Conservation (phyloP, 176 grass and related monocot genomes). For the Aegilops longissima region DNA sequence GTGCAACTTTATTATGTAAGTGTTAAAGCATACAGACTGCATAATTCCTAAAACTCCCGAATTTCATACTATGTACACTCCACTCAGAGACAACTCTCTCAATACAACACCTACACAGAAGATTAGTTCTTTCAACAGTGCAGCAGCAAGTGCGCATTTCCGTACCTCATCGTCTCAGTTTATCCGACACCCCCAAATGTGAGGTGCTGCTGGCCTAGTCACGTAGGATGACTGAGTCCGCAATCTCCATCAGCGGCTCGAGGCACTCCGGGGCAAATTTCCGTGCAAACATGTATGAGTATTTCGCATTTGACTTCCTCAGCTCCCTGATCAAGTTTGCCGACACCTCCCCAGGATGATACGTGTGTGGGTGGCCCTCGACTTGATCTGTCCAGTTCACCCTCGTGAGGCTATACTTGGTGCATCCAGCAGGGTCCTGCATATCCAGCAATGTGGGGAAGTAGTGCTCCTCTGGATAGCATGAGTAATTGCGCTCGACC, state of each 20-base stretch:
- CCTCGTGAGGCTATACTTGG: conserved; percentile 71
- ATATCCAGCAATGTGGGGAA: conserved; percentile 93
- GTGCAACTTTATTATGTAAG: conserved; percentile 48
- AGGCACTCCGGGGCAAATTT: conserved; percentile 88
- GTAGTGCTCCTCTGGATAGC: conserved; percentile 95
- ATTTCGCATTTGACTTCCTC: conserved; percentile 69
- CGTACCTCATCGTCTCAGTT: conserved; percentile 43
- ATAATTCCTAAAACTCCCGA: conserved; percentile 30
- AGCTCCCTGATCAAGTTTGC: conserved; percentile 56
- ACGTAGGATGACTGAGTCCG: conserved; percentile 67
- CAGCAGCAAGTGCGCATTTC: conserved; percentile 4
- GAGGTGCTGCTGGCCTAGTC: conserved; percentile 46
- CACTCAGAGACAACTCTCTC: conserved; percentile 38
- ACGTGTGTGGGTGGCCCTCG: conserved; percentile 76
- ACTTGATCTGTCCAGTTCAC: conserved; percentile 96
- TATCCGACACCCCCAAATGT: conserved; percentile 24
- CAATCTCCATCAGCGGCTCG: conserved; percentile 73
- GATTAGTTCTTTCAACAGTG: conserved; percentile 22
- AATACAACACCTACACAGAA: conserved; percentile 52
- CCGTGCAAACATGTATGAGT: conserved; percentile 80
- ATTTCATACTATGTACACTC: conserved; percentile 51
- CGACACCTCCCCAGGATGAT: conserved; percentile 53
- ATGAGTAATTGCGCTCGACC: conserved; percentile 52
- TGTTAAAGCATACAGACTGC: conserved; percentile 52
- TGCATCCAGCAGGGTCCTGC: conserved; percentile 84